Base-by-base conservation (phyloP, 768 basidiomycete species). In the Polyporus arcularius region DNA sequence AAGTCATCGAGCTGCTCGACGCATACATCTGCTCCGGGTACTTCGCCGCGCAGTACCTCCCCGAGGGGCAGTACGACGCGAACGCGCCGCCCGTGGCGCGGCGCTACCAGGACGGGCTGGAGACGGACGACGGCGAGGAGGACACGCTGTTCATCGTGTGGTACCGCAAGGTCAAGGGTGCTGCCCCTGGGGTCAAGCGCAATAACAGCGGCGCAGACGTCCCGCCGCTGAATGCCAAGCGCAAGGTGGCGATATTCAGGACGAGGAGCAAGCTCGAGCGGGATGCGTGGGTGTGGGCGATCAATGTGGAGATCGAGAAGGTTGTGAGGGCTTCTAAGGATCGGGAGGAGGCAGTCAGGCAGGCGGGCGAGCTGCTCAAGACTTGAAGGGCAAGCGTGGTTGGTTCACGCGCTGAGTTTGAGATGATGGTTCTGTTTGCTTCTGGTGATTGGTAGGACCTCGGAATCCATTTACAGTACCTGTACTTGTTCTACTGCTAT, bases 281-380 rank as follows among this genome's bases (percentile, higher is more conserved):
- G 31, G 95, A 98, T 72, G 82, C 88, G 31, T 98, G 96, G 96
- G 94, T 94, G 67, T 97, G 92, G 90, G 93, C 92, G 0, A 75
- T 98, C 66, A 94, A 92, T 62, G 84, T 83, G 47, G 94, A 96
- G 76, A 94, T 97, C 62, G 94, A 98, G 74, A 87, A 86, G 71
- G 75, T 90, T 14, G 85, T 85, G 41, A 79, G 92, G 68, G 74
- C 75, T 9, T 84, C 86, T 67, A 76, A 70, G 62, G 83, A 81
- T 18, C 78, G 92, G 64, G 94, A 96, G 72, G 80, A 78, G 43
- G 81, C 73, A 65, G 71, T 92, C 67, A 80, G 89, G 70, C 83
- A 86, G 55, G 79, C 79, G 10, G 94, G 93, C 8, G 80, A 78
- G 57, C 69, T 92, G 61, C 70, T 82, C 46, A 71, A 76, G 46